Base-by-base conservation (phyloP, 2,329 filamentous ascomycete species). In the Myrmaecium sp. region DNA sequence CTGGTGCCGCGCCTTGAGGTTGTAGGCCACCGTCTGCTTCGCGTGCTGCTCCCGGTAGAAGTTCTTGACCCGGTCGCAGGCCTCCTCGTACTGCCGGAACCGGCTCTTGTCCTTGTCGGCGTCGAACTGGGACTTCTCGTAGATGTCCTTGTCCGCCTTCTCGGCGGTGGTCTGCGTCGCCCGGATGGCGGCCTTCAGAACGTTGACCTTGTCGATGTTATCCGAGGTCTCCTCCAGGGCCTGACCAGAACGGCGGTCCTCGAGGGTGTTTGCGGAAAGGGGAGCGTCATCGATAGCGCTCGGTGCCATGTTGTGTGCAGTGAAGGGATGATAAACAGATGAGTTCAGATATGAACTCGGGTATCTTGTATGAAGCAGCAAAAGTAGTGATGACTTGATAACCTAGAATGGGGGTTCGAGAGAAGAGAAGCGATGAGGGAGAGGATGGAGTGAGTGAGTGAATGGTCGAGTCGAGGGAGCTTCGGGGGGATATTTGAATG, bases 11-110 rank as follows among this genome's bases (percentile, higher is more conserved):
- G 78, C 80, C 35, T 73, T 70, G 22, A 91, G 64, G 60, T 92
- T 92, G 65, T 84, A 91, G 6, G 78, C 71, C 0, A 81, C 70
- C 25, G 76, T 83, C 52, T 83, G 77, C 59, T 72, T 72, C 45
- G 61, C 60, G 52, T 73, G 68, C 37, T 73, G 68, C 42, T 72
- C 80, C 32, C 60, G 64, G 65, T 92, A 93, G 56, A 92, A 91
- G 58, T 66, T 68, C 62, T 83, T 83, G 50, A 92, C 81, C 26
- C 79, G 69, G 54, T 82, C 76, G 55, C 76, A 81, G 21, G 82
- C 80, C 10, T 74, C 72, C 41, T 82, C 73, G 55, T 86, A 93
- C 47, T 89, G 74, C 17, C 83, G 67, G 57, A 86, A 86, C 37
- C 74, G 62, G 13, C 69, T 65, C 60, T 84, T 84, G 62, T 86